These are phyloP conservation scores for Knufia petricola DNA, from an alignment of 2,329 filamentous ascomycete species.

Conservation along the genomic window DNA sequence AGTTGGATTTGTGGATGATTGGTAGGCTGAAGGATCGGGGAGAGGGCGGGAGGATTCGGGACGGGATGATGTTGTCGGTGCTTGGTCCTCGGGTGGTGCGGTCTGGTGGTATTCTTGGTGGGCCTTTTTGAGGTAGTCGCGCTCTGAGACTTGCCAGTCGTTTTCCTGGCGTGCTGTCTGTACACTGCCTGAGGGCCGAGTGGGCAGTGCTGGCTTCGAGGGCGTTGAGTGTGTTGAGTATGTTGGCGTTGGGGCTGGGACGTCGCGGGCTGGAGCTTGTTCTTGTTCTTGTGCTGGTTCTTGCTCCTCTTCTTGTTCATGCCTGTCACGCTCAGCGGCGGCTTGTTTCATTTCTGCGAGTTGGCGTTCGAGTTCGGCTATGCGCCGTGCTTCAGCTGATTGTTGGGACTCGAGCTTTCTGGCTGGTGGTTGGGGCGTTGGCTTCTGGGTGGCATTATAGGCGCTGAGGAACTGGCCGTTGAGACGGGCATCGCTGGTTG, in stretches of 20 bases:
- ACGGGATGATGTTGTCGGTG: slow-evolving; percentile 4
- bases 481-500: slow-evolving; percentile 56
- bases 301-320: no score
- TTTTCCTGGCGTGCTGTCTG: slow-evolving; percentile 44
- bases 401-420: slow-evolving; percentile 20
- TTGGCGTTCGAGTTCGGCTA: slow-evolving; percentile 70
- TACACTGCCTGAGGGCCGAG: slow-evolving; percentile 24
- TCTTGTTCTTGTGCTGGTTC: no score
- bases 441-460: slow-evolving; percentile 62
- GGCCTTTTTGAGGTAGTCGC: slow-evolving; percentile 48
- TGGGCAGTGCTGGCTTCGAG: slow-evolving; percentile 12
- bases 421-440: slow-evolving; percentile 23
- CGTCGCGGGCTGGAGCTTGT: slow-evolving; percentile 21
- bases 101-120: slow-evolving; percentile 41
- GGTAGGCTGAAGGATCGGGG: slow-evolving; percentile 36
- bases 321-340: slow-evolving; percentile 43
- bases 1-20: slow-evolving; percentile 24
- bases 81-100: slow-evolving; percentile 14
- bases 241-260: background rate
- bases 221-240: slow-evolving; percentile 10
- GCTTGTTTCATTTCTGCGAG: slow-evolving; percentile 52
- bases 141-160: slow-evolving; percentile 52
- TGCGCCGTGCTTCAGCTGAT: slow-evolving; percentile 51
- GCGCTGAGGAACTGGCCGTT: slow-evolving; percentile 79
- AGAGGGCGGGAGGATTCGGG: slow-evolving; percentile 31